A percentile compares a stretch with the other conserved stretches of the same genome.
phyloP scores from a whole-genome alignment of 2,329 filamentous ascomycete species.

The Fonsecaea nubica region DNA sequence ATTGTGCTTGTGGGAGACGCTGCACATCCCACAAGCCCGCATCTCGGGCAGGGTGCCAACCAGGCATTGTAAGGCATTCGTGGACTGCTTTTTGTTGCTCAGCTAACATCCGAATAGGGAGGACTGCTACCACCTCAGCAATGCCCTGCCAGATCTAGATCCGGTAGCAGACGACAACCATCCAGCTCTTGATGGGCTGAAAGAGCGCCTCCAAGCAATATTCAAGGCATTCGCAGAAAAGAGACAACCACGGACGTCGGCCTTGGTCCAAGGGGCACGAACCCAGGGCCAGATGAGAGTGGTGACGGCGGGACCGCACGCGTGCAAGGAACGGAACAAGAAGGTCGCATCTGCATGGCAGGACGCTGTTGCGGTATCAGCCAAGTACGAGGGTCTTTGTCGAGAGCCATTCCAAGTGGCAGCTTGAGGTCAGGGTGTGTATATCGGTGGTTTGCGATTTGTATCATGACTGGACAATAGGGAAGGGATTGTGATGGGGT shows the following conservation, averaged over 20 bases:
- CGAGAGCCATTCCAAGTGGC: slow-evolving; percentile 22
- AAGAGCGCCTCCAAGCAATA: slow-evolving; percentile 13
- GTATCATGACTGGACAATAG: neutral
- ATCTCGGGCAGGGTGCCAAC: slow-evolving; percentile 29
- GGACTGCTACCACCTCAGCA: slow-evolving; percentile 28
- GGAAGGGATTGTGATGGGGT: neutral
- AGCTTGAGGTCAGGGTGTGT: neutral
- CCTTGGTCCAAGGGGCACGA: slow-evolving; percentile 26
- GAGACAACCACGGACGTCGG: slow-evolving; percentile 28
- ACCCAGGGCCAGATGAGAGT: slow-evolving; percentile 26
- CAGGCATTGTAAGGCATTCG: slow-evolving; percentile 26
- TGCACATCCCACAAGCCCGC: slow-evolving; percentile 28
- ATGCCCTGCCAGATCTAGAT: slow-evolving; percentile 18
- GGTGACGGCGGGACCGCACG: slow-evolving; percentile 20
- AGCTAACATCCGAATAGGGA: slow-evolving; percentile 18
- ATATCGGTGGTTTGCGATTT: neutral
- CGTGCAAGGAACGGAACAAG: slow-evolving; percentile 19
- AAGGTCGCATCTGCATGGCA: slow-evolving; percentile 22
- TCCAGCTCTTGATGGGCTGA: neutral
- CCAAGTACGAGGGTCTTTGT: slow-evolving; percentile 25
- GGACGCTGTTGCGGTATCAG: slow-evolving; percentile 12
- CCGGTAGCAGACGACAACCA: slow-evolving; percentile 1
- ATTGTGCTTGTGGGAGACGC: slow-evolving; percentile 27
- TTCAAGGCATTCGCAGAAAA: slow-evolving; percentile 26
- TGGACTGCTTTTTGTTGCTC: neutral